Evolutionary conservation across 768 basidiomycete genomes (phyloP), one percentile per base, ranked within the genome.

Genomic region (Flagelloscypha sp.): DNA sequence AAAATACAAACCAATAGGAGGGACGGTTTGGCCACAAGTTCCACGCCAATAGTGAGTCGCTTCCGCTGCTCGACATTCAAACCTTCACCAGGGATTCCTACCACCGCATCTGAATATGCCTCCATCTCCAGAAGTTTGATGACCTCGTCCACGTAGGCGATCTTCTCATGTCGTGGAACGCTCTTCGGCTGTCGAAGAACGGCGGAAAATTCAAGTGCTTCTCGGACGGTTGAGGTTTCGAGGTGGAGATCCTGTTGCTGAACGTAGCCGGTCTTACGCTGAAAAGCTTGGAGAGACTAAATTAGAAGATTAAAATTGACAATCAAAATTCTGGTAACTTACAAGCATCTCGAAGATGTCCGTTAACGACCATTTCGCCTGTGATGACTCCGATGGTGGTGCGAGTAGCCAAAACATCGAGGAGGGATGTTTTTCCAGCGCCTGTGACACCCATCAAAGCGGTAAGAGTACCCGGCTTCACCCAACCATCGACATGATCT

Each of bases 21-120:
- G 40, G 66, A 58, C 10, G 71, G 71, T 52, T 69, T 70, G 39
- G 71, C 66, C 21, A 66, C 70, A 5, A 74, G 59, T 49, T 72
- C 71, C 49, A 73, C 71, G 46, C 64, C 71, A 43, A 72, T 74
- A 7, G 70, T 71, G 16, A 73, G 54, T 17, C 68, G 64, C 48
- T 72, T 72, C 30, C 70, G 53, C 30, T 63, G 64, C 39, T 64
- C 61, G 39, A 64, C 62, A 33, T 56, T 59, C 8, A 66, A 51
- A 13, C 52, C 52, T 35, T 54, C 50, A 11, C 54, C 50, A 12
- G 49, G 43, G 43, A 59, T 59, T 38, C 56, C 62, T 27, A 72
- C 66, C 58, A 70, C 58, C 7, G 66, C 68, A 38, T 68, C 66
- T 9, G 69, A 67, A 16, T 66, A 57, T 54, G 44, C 62, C 42